Evolutionary conservation across 768 basidiomycete species (phyloP), one percentile per base, ranked within the genome.

Genomic region (Coprinopsis cinerea): DNA sequence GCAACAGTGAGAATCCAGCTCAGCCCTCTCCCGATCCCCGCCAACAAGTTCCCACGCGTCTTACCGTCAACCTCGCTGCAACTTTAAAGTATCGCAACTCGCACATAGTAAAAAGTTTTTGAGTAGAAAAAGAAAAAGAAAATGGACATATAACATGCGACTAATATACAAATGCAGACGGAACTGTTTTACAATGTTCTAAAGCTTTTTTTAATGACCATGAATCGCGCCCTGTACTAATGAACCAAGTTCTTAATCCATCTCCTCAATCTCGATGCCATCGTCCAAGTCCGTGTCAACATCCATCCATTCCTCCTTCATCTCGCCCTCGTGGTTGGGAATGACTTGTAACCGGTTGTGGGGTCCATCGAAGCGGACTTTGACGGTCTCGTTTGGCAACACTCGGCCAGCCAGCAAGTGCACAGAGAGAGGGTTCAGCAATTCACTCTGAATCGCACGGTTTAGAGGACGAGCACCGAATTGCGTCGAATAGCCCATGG

Each of bases 401-500:
- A 97, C 72, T 36, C 82, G 78, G 57, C 88, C 88, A 34, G 90
- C 85, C 42, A 98, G 81, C 36, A 98, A 75, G 74, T 88, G 76
- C 49, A 86, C 71, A 14, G 91, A 90, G 30, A 98, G 70, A 11
- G 94, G 95, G 63, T 96, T 94, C 59, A 98, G 76, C 28, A 99
- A 75, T 59, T 97, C 92, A 58, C 78, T 84, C 67, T 96, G 94
- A 56, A 99, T 94, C 3, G 88, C 79, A 27, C 93, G 80, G 61
- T 91, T 90, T 55, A 97, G 77, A 1, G 95, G 96, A 35, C 95
- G 82, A 49, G 94, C 95, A 55, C 95, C 93, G 61, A 95, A 96
- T 17, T 74, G 70, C 1, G 91, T 73, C 41, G 87, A 87, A 66
- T 90, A 92, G 0, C 88, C 90, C 42, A 81, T 72, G 17, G 84